Base-by-base conservation (phyloP, 176 grass and related monocot species). In the Musa schizocarpa region DNA sequence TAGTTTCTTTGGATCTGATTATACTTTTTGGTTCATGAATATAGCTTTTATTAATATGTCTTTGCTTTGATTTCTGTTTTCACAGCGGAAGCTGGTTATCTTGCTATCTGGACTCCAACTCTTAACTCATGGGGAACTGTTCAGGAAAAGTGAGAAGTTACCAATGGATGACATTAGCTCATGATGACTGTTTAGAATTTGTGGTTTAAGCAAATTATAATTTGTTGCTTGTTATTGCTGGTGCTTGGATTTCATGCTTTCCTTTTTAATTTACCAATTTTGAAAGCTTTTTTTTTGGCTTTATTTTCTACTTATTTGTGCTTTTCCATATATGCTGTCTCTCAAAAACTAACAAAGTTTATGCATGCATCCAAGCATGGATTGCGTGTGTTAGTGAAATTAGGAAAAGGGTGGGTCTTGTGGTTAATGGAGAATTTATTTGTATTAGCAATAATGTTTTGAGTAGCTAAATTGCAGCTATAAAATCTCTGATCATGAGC, bases 61-160 rank as follows among this genome's bases (percentile, higher is more conserved):
- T 0, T 25, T 11, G 9, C 24, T 57, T 34, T 43, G 14, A 11
- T 56, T 74, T 56, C 12, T 56, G 21, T 17, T 57, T 74, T 74
- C 52, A 14, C 52, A 57, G 52, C 50, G 6, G 63, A 52, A 70
- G 48, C 68, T 56, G 52, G 23, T 56, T 74, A 34, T 24, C 52
- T 74, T 74, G 53, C 26, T 74, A 34, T 52, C 52, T 52, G 48
- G n/a, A 10, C 1, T 74, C 24, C 23, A 34, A 19, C 10, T 13
- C 13, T 29, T 4, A 8, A 23, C 20, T 52, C 51, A 56, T 74
- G 72, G 72, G 72, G 21, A 74, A 74, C 52, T 74, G 72, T 56
- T 9, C 12, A 3, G 13, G 52, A 56, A 56, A 56, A 17, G 72
- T 74, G n/a, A 74, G 52, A 17, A 29, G 9, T 48, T 2, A 48